Base-by-base conservation (phyloP, 305 asterid genomes). In the Fraxinus xanthoxyloides region DNA sequence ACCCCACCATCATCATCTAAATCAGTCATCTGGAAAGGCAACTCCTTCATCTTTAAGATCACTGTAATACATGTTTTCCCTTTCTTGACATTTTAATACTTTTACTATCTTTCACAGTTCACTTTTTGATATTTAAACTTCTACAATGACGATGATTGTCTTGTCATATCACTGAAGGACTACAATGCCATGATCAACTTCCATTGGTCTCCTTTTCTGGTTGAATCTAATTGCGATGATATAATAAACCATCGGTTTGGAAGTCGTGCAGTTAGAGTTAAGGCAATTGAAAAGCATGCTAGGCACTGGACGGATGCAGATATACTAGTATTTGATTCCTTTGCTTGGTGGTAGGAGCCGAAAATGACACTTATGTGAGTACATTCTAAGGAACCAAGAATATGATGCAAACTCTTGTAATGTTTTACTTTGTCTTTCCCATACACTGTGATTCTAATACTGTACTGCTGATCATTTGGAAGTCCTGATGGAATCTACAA, bases 191-290 rank as follows among this genome's bases (percentile, higher is more conserved):
- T 90, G 0, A 84, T 94, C 2, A 95, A 86, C 78, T 94, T 91
- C 84, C 90, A 93, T 30, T 94, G 97, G 98, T 85, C 94, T 0
- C 98, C 98, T 0, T 79, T 88, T 5, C 86, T 94, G 1, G 97
- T 94, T n/a, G 98, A 94, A 61, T 94, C 98, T 0, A 90, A 93
- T 77, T 86, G 90, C 21, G 96, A 94, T 9, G 83, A 92, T 82
- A 89, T 91, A 8, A 23, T 51, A 23, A 10, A 13, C 5, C 95
- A 90, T 79, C 69, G 70, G 28, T 31, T 81, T n/a, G 48, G 3
- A 26, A 85, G 83, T 6, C 84, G 93, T 36, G 24, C 83, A 0
- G 59, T 92, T 31, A 85, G 86, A 80, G 69, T 87, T 7, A 21
- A 82, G 6, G 80, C 94, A 5, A 95, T 93, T 7, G 95, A 89